phyloP scores from a whole-genome alignment of 164 flowering plant species.

The Piper longum region DNA sequence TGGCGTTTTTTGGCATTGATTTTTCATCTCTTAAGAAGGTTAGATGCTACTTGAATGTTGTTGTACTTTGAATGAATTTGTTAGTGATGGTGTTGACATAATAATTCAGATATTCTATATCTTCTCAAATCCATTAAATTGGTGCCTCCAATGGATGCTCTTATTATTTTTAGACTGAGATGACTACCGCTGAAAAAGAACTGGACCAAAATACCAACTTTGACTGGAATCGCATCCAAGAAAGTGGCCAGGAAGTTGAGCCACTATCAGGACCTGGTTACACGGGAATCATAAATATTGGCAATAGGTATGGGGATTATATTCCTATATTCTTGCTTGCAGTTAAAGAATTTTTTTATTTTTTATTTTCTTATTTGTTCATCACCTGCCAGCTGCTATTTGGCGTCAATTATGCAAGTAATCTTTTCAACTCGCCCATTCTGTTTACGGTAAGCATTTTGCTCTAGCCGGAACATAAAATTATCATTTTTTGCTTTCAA shows the following conservation, averaged over 20 bases:
- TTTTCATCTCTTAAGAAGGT: conserved; percentile 95
- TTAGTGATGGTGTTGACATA: too few species aligned
- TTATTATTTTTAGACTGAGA: conserved; percentile 59
- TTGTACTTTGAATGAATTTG: background rate
- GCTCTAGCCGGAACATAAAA: background rate
- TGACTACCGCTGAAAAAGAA: conserved; percentile 99
- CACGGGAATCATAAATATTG: conserved; percentile 93
- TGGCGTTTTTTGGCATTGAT: conserved; percentile 90
- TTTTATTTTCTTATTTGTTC: conserved; percentile 1
- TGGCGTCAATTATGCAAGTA: conserved; percentile 96
- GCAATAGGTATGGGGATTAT: conserved; percentile 60
- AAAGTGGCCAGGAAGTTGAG: conserved; percentile 82
- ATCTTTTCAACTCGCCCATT: conserved; percentile 67
- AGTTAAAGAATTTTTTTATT: conserved; percentile 3
- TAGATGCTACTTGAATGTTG: background rate
- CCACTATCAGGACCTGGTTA: conserved; percentile 93
- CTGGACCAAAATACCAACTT: conserved; percentile 94
- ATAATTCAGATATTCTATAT: background rate
- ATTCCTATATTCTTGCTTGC: background rate
- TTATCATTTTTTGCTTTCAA: background rate
- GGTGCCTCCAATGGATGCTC: too few species aligned
- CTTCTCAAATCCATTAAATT: background rate
- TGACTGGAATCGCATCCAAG: conserved; percentile 99
- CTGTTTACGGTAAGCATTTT: conserved; percentile 42
- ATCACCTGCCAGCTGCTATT: conserved; percentile 57